Conservation (phyloP, 306 rosid species). For the Casuarina glauca region DNA sequence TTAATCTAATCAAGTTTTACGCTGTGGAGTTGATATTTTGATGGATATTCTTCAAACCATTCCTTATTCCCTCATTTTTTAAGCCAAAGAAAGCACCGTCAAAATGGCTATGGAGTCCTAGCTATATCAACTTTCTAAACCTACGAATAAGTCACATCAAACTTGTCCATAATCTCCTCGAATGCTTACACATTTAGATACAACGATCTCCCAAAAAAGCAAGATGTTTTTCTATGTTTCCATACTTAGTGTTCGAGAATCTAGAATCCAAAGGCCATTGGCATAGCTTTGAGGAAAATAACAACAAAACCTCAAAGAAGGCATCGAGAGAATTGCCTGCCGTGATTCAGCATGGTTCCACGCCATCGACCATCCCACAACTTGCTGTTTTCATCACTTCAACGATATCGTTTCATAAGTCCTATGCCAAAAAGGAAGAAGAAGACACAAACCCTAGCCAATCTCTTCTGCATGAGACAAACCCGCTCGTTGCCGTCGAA, state of each 20-base stretch:
- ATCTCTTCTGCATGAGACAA: background rate
- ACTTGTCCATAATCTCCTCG: background rate
- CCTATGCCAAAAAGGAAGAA: background rate
- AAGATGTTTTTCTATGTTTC: background rate
- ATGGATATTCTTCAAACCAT: no score
- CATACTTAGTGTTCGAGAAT: background rate
- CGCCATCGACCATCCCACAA: background rate
- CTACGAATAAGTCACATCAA: background rate
- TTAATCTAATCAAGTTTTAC: no score
- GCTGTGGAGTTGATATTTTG: no score
- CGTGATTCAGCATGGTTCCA: no score
- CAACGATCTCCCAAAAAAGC: background rate
- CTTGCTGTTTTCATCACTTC: background rate
- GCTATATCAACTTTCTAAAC: no score
- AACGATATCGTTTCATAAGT: background rate
- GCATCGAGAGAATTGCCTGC: no score
- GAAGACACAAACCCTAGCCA: background rate
- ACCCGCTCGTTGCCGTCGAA: background rate
- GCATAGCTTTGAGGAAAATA: no score
- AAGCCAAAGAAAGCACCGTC: no score
- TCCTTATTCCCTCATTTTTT: no score
- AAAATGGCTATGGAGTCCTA: no score
- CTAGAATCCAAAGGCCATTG: background rate
- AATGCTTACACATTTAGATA: no score
- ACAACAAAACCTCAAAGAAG: no score